Evolutionary conservation across 495 filamentous ascomycete genomes (phyloP).

Genomic region (Darksidea phi): DNA sequence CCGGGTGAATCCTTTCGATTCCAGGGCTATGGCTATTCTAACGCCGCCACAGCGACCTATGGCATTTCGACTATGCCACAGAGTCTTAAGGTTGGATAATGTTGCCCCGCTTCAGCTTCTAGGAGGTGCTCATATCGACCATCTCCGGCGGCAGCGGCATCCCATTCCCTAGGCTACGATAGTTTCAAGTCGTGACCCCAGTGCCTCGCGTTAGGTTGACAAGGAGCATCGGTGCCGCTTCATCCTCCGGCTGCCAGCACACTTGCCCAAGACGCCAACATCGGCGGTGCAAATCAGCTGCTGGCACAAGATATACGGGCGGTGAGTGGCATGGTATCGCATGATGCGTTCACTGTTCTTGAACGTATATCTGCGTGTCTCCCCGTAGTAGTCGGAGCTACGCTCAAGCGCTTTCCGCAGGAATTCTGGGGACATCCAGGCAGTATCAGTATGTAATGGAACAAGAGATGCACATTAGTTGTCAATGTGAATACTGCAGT

Average conservation of each 20-base stretch:
- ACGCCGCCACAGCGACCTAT: background rate
- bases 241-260: constrained; percentile 47
- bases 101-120: constrained; percentile 45
- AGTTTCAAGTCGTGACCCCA: constrained; percentile 57
- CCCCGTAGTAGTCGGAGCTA: constrained; percentile 58
- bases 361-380: constrained; percentile 50
- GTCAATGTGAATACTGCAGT: constrained; percentile 58
- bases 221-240: constrained; percentile 47
- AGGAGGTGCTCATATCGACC: constrained; percentile 41
- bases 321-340: constrained; percentile 54
- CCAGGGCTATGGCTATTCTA: background rate
- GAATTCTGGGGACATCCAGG: constrained; percentile 50
- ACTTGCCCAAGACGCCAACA: constrained; percentile 54
- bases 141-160: constrained; percentile 47
- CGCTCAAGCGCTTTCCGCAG: constrained; percentile 56
- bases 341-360: constrained; percentile 52
- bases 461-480: constrained; percentile 40
- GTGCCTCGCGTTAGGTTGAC: constrained; percentile 58
- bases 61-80: constrained; percentile 26
- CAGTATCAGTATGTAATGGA: background rate
- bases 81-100: constrained; percentile 45
- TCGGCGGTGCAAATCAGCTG: constrained; percentile 56
- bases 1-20: background rate
- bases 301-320: constrained; percentile 56
- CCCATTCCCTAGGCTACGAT: constrained; percentile 53